A percentile compares a stretch with the other conserved stretches of the same genome.
phyloP scores from a whole-genome alignment of 441 rosid species.

The Pelargonium myrrhifolium region DNA sequence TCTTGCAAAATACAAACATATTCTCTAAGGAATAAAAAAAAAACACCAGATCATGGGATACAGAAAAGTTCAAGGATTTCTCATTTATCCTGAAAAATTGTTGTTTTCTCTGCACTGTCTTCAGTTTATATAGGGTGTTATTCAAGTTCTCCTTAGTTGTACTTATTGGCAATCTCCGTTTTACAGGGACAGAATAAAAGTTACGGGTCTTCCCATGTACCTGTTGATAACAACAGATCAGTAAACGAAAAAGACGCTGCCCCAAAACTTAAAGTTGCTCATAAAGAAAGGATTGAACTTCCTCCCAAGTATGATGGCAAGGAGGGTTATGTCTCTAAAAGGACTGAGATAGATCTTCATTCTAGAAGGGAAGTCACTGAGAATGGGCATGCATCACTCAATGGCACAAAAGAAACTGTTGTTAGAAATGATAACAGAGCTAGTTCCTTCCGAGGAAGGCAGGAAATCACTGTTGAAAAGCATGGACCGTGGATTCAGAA shows the following conservation, averaged over 20 bases:
- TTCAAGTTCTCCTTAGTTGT: neutral
- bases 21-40: no score
- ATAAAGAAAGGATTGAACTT: conserved; percentile 32
- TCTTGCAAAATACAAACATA: neutral
- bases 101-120: neutral
- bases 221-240: conserved; percentile 30
- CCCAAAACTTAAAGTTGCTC: conserved; percentile 21
- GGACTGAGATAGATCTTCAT: conserved; percentile 27
- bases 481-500: conserved; percentile 16
- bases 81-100: neutral
- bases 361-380: conserved; percentile 19
- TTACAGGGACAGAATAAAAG: conserved; percentile 40
- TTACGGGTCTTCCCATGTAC: conserved; percentile 25
- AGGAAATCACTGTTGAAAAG: conserved; percentile 14
- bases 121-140: neutral
- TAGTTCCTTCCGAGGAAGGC: conserved; percentile 26
- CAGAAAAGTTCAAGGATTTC: neutral
- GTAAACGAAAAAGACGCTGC: conserved; percentile 21
- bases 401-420: conserved; percentile 30
- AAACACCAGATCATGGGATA: neutral
- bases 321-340: conserved; percentile 18
- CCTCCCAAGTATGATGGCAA: conserved; percentile 9
- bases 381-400: conserved; percentile 24
- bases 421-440: conserved; percentile 30
- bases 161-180: neutral